These are phyloP conservation scores for Lecanicillium sp. DNA, from an alignment of 2,329 filamentous ascomycete genomes.

Conservation along the genomic window DNA sequence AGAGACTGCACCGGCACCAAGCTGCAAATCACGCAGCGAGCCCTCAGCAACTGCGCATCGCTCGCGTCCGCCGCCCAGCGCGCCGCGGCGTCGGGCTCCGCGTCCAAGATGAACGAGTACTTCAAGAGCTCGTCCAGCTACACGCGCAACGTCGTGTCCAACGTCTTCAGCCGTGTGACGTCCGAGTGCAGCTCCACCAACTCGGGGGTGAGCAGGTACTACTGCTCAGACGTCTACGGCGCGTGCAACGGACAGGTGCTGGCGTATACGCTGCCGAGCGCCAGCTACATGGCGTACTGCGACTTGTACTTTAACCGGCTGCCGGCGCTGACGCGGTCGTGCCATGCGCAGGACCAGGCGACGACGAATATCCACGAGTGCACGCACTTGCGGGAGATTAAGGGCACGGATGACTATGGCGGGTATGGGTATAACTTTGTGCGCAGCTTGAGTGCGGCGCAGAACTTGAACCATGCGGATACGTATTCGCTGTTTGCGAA, in stretches of 20 bases:
- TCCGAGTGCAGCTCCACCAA: constrained; percentile 44
- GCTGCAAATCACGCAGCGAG: constrained; percentile 28
- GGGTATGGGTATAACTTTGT: constrained; percentile 12
- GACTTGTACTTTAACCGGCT: constrained; percentile 49
- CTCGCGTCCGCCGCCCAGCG: constrained; percentile 31
- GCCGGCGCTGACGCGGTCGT: constrained; percentile 36
- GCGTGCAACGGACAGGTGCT: constrained; percentile 44
- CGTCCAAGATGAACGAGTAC: constrained; percentile 43
- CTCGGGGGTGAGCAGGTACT: constrained; percentile 40
- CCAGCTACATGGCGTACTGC: constrained; percentile 53
- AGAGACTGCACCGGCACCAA: constrained; percentile 41
- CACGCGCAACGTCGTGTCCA: constrained; percentile 36
- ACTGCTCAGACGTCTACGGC: constrained; percentile 49
- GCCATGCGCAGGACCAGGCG: constrained; percentile 58
- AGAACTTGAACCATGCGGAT: constrained; percentile 13
- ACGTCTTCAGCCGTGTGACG: constrained; percentile 42
- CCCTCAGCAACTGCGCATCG: constrained; percentile 40
- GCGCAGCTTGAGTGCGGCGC: constrained; percentile 1
- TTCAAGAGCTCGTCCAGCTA: constrained; percentile 44
- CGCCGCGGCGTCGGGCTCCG: constrained; percentile 35
- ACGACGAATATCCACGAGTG: constrained; percentile 55
- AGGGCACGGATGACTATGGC: constrained; percentile 31
- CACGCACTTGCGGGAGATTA: constrained; percentile 46
- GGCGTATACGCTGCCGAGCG: constrained; percentile 51
- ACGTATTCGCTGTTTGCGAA: constrained; percentile 13